A percentile compares a stretch with the other conserved stretches of the same genome.
phyloP scores from a whole-genome alignment of 306 rosid species.

The Quercus agrifolia region DNA sequence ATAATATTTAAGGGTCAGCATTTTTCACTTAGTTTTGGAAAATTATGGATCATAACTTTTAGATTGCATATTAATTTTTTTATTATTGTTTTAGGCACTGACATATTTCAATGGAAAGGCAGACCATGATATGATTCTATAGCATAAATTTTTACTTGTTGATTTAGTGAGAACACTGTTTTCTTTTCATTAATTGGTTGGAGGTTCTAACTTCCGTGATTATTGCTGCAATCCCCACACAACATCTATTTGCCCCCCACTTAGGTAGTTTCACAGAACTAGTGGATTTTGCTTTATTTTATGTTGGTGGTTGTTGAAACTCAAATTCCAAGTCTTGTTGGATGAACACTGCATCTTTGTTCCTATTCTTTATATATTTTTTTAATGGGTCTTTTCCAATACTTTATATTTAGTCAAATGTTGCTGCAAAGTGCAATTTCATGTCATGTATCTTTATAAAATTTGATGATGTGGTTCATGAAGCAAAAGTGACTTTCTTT shows the following conservation, averaged over 20 bases:
- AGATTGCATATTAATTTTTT: background rate
- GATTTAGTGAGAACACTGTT: background rate
- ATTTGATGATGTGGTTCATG: constrained; percentile 25
- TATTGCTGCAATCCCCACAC: constrained; percentile 23
- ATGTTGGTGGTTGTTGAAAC: constrained; percentile 33
- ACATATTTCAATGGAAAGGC: no score
- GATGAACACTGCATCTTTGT: background rate
- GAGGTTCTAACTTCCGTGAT: constrained; percentile 16
- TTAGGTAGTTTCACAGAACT: constrained; percentile 19
- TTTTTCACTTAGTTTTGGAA: background rate
- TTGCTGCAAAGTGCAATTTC: constrained; percentile 38
- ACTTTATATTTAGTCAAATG: constrained; percentile 38
- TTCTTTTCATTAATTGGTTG: background rate
- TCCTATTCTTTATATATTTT: background rate
- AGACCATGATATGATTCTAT: no score
- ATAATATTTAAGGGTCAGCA: background rate
- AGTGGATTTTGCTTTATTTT: constrained; percentile 18
- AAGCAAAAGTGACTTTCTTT: constrained; percentile 33
- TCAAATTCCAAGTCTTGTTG: constrained; percentile 10
- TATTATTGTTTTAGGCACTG: no score
- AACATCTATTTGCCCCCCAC: constrained; percentile 25
- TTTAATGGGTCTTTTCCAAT: constrained; percentile 5
- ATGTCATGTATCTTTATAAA: constrained; percentile 12
- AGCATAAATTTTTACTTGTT: background rate
- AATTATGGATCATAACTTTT: background rate